phyloP scores from a whole-genome alignment of 225 moss, liverwort and hornwort genomes.

The Anthoceros angustus region DNA sequence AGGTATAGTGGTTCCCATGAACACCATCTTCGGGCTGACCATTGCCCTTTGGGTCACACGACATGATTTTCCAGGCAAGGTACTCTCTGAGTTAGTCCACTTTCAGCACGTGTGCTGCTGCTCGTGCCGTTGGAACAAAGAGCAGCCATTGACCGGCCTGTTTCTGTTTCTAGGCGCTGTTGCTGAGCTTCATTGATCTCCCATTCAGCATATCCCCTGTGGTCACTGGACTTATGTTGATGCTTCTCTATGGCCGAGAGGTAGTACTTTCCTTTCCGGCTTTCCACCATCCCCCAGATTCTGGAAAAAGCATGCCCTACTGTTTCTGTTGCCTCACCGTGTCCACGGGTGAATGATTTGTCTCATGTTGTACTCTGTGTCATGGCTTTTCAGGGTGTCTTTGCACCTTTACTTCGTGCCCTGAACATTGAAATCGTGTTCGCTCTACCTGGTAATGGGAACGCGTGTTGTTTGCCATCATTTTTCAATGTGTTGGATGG shows the following conservation, averaged over 20 bases:
- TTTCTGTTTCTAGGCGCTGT: conserved; percentile 10
- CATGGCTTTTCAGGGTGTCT: conserved; percentile 12
- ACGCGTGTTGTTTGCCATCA: background rate
- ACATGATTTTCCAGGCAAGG: conserved; percentile 23
- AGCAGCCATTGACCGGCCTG: no score
- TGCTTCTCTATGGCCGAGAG: conserved; percentile 20
- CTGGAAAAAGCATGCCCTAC: background rate
- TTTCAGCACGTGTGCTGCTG: background rate
- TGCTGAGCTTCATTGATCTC: conserved; percentile 18
- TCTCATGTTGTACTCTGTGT: background rate
- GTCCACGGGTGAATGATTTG: conserved; percentile 6
- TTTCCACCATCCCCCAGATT: background rate
- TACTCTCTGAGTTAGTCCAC: background rate
- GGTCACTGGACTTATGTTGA: conserved; percentile 26
- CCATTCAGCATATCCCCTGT: conserved; percentile 27
- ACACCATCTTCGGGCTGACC: conserved; percentile 18
- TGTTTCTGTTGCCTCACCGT: no score
- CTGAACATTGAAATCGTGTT: conserved; percentile 19
- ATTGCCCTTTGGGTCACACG: conserved; percentile 22
- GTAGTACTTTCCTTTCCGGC: background rate
- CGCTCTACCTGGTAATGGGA: conserved; percentile 19
- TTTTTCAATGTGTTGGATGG: background rate
- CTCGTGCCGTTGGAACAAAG: no score
- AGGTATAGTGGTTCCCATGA: conserved; percentile 19
- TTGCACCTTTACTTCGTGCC: conserved; percentile 14